Evolutionary conservation across 2,329 filamentous ascomycete genomes (phyloP).

Genomic region (Knoxdaviesia capensis): DNA sequence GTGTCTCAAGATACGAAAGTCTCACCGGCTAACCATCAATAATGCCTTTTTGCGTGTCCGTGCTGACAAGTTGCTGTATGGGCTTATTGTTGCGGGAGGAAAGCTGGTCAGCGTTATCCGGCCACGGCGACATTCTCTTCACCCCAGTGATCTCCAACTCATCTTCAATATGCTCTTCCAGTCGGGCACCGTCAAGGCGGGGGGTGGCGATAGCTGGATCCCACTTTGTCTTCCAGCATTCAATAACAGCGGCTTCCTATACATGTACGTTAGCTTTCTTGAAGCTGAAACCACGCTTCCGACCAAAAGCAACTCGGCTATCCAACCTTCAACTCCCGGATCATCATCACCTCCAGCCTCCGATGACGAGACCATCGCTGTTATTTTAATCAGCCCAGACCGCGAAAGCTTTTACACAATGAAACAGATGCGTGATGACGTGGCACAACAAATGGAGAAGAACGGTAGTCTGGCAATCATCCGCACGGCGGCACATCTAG

Average conservation of each 20-base stretch:
- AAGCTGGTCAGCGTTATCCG: slow-evolving; percentile 86
- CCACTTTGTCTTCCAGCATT: slow-evolving; percentile 90
- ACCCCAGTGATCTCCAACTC: slow-evolving; percentile 85
- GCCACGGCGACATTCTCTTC: slow-evolving; percentile 84
- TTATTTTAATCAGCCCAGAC: slow-evolving; percentile 79
- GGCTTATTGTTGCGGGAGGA: slow-evolving; percentile 79
- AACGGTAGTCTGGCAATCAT: slow-evolving; percentile 61
- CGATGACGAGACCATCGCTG: slow-evolving; percentile 56
- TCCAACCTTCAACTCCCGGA: slow-evolving; percentile 11
- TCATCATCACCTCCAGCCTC: too few relatives aligned
- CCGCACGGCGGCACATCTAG: slow-evolving; percentile 45
- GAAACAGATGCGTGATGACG: slow-evolving; percentile 47
- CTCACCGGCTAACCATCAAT: slow-evolving; percentile 71
- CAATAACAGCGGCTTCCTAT: slow-evolving; percentile 89
- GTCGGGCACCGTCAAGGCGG: slow-evolving; percentile 75
- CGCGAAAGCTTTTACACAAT: slow-evolving; percentile 88
- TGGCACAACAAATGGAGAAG: slow-evolving; percentile 49
- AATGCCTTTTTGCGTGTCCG: slow-evolving; percentile 65
- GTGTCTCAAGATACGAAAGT: slow-evolving; percentile 79
- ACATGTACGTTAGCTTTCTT: slow-evolving; percentile 98
- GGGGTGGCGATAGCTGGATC: slow-evolving; percentile 90
- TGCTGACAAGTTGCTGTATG: slow-evolving; percentile 67
- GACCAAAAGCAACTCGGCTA: background rate
- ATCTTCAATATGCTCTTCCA: slow-evolving; percentile 99
- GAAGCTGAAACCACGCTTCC: slow-evolving; percentile 26